Percentiles rank a stretch among this genome's conserved stretches.
Conservation (phyloP, 148 eudicot species). For the Oxyria digyna region DNA sequence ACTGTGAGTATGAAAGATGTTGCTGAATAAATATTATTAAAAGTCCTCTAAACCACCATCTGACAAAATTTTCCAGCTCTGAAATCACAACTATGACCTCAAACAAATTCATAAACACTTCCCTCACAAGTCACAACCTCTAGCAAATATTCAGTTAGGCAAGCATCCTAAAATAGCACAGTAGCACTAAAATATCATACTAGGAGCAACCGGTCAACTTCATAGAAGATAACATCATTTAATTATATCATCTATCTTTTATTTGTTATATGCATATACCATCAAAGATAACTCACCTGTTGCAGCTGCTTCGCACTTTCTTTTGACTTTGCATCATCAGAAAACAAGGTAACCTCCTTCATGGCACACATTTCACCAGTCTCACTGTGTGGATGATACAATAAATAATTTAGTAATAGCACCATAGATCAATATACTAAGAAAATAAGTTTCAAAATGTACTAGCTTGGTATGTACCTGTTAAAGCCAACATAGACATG, state of each 20-base stretch:
- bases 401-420: background rate
- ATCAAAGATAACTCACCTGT: slow-evolving; percentile 31
- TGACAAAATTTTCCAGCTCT: background rate
- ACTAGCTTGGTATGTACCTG: slow-evolving; percentile 28
- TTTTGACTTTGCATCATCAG: slow-evolving; percentile 86
- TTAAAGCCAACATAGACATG: slow-evolving; percentile 93
- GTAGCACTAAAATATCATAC: background rate
- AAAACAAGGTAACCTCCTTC: slow-evolving; percentile 89
- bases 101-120: background rate
- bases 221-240: background rate
- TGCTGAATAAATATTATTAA: background rate
- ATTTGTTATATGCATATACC: background rate
- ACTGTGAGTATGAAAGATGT: background rate
- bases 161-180: background rate
- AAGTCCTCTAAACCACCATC: background rate
- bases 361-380: slow-evolving; percentile 99
- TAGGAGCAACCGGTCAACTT: background rate
- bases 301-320: slow-evolving; percentile 91
- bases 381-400: slow-evolving; percentile 35
- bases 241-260: background rate
- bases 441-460: background rate
- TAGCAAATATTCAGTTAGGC: background rate
- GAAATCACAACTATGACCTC: background rate
- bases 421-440: background rate
- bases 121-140: background rate